These are phyloP conservation scores for Raphidocelis subcapitata DNA, from an alignment of 139 green algal genomes.

Conservation along the genomic window DNA sequence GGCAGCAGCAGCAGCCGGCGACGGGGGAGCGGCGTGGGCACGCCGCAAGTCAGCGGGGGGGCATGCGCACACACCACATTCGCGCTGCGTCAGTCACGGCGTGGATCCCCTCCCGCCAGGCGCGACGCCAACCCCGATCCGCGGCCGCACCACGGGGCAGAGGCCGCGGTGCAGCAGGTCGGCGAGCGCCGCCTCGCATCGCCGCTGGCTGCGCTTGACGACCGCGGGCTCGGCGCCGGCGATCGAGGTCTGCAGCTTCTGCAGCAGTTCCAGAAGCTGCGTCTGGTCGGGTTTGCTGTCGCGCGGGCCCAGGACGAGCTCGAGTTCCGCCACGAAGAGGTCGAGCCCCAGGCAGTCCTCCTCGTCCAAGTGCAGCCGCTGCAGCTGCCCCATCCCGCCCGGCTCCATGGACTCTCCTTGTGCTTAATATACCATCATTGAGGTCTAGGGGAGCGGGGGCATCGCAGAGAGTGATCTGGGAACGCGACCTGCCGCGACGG, in stretches of 20 bases:
- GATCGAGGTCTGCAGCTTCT: slow-evolving; percentile 72
- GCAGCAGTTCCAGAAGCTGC: slow-evolving; percentile 69
- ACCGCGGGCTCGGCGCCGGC: slow-evolving; percentile 37
- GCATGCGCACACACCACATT: no score
- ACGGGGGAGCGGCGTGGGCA: not conserved
- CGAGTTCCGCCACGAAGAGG: slow-evolving; percentile 80
- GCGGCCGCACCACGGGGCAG: slow-evolving; percentile 10
- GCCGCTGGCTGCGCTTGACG: slow-evolving; percentile 70
- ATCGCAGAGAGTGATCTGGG: no score
- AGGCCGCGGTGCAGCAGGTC: slow-evolving; percentile 58
- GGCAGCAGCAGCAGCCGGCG: not conserved
- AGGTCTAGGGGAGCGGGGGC: no score
- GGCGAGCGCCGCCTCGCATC: slow-evolving; percentile 68
- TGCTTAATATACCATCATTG: no score
- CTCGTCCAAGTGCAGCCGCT: slow-evolving; percentile 54
- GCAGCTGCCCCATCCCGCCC: not conserved
- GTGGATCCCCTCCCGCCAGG: no score
- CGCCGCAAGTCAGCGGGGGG: no score
- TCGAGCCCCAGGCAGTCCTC: slow-evolving; percentile 76
- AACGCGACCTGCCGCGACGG: no score
- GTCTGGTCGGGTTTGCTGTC: slow-evolving; percentile 37
- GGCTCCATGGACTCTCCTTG: no score
- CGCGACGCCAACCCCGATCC: not conserved
- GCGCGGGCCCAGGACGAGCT: slow-evolving; percentile 64
- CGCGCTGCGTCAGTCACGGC: no score